Evolutionary conservation across 1,139 yeast genomes (phyloP).

Genomic region (Zygoascus meyerae): DNA sequence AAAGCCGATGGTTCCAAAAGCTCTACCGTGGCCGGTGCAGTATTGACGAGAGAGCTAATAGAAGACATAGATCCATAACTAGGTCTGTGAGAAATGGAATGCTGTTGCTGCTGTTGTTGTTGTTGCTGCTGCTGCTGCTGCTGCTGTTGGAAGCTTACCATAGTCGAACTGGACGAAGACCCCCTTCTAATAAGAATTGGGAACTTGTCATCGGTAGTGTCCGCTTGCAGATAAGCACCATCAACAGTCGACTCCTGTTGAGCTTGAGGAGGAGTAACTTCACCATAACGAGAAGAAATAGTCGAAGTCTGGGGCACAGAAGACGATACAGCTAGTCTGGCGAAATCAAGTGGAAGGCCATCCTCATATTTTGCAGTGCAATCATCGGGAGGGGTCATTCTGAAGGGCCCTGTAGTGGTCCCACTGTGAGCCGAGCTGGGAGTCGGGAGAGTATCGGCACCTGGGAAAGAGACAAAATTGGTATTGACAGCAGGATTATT

Average conservation of each 20-base stretch:
- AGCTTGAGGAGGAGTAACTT: slow-evolving; percentile 9
- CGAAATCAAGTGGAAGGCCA: slow-evolving; percentile 6
- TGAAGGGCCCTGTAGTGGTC: slow-evolving; percentile 2
- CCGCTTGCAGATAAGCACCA: slow-evolving; percentile 28
- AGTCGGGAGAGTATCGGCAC: slow-evolving; percentile 2
- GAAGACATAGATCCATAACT: slow-evolving; percentile 3
- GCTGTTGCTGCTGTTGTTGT: slow-evolving; percentile 22
- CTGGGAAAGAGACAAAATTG: slow-evolving; percentile 1
- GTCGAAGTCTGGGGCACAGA: neutral
- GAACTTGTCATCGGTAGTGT: slow-evolving; percentile 39
- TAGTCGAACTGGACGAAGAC: too few species aligned
- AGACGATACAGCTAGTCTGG: slow-evolving; percentile 5
- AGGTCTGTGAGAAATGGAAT: neutral
- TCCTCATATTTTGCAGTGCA: neutral
- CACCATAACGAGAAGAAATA: slow-evolving; percentile 8
- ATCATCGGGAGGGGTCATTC: slow-evolving; percentile 8
- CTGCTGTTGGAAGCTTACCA: too few species aligned
- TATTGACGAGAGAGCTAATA: neutral
- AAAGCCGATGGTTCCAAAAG: slow-evolving; percentile 10
- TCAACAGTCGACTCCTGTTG: neutral
- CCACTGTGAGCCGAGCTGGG: slow-evolving; percentile 6
- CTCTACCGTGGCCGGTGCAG: neutral
- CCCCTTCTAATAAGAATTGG: slow-evolving; percentile 37
- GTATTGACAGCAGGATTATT: neutral
- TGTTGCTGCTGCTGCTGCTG: slow-evolving; percentile 20